These are phyloP conservation scores for Macadamia integrifolia DNA, from an alignment of 164 flowering plant genomes.

Conservation along the genomic window DNA sequence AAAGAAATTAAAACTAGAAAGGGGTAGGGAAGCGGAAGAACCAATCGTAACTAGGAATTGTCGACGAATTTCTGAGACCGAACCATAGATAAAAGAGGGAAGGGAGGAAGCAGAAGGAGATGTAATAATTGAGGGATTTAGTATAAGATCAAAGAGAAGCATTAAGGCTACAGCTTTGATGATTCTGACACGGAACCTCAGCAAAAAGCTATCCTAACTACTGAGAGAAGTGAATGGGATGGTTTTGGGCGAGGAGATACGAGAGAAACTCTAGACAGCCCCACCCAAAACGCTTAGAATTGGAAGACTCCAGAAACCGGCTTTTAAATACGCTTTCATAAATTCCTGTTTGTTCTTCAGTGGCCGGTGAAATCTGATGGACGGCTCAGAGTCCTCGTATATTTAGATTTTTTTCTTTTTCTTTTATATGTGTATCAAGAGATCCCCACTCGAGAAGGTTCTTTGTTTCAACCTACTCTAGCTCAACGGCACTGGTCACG, in stretches of 20 bases:
- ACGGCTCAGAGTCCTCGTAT: not conserved
- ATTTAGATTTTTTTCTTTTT: too few relatives aligned
- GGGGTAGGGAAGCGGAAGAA: not conserved
- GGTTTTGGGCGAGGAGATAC: too few relatives aligned
- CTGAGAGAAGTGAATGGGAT: not conserved
- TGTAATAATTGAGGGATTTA: too few relatives aligned
- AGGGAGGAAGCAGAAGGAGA: not conserved
- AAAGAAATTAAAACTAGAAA: not conserved
- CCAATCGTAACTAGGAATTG: not conserved
- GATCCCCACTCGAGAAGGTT: too few relatives aligned
- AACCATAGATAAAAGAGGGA: not conserved
- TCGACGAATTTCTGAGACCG: constrained; percentile 5
- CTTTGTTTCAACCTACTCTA: too few relatives aligned
- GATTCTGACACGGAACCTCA: constrained; percentile 15
- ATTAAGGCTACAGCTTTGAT: constrained; percentile 10
- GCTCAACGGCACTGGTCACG: too few relatives aligned
- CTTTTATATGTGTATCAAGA: too few relatives aligned
- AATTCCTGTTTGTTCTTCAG: not conserved
- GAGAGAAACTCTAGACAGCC: not conserved
- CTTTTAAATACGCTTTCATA: not conserved
- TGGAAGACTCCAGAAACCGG: not conserved
- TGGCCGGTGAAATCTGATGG: not conserved
- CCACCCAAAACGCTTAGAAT: not conserved
- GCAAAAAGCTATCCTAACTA: constrained; percentile 2
- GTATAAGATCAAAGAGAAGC: too few relatives aligned